Conservation (phyloP, 208 protist species). For the Vickermania spadyakhi region DNA sequence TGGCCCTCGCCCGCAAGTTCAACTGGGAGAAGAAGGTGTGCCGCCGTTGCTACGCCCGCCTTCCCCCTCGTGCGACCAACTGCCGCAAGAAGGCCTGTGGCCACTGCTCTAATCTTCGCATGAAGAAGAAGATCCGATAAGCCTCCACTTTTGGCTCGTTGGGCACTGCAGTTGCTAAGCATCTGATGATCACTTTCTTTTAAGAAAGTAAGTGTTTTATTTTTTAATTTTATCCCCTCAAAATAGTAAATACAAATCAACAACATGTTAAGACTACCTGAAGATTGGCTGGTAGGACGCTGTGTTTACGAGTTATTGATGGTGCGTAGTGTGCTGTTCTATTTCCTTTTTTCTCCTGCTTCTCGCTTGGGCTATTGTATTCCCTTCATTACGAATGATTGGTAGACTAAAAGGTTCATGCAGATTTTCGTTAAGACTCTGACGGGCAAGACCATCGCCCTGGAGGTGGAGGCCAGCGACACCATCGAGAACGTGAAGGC, state of each 20-base stretch:
- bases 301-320: no score
- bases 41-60: conserved; percentile 89
- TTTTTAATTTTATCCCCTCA: neutral
- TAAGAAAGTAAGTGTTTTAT: no score
- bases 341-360: no score
- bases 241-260: no score
- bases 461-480: conserved; percentile 96
- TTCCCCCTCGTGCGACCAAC: conserved; percentile 96
- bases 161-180: no score
- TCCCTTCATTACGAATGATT: no score
- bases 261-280: no score
- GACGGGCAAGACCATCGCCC: conserved; percentile 98
- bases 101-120: conserved; percentile 97
- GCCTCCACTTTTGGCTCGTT: neutral
- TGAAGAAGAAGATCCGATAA: conserved; percentile 99
- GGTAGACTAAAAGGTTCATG: no score
- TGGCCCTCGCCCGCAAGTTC: conserved; percentile 95
- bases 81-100: conserved; percentile 99
- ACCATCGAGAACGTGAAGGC: conserved; percentile 97
- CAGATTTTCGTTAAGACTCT: conserved; percentile 96
- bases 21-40: conserved; percentile 99
- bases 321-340: no score
- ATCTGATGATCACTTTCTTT: no score
- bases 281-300: no score
- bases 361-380: no score